Base-by-base conservation (phyloP, 352 stramenopile species). In the Pythium folliculosum region DNA sequence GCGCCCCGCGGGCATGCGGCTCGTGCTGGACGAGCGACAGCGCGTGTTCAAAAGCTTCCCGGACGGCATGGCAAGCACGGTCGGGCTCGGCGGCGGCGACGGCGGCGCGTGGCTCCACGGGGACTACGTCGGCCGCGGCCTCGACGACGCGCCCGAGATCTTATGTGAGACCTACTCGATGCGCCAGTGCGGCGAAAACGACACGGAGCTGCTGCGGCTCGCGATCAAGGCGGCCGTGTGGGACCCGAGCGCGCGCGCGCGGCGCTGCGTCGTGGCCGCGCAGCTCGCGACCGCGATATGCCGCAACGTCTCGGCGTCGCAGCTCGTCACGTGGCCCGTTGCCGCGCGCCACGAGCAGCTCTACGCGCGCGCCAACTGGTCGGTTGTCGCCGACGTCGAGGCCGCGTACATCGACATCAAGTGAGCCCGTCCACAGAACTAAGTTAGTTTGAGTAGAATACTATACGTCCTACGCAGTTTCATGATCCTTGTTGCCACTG, bases 1-100 rank as follows among this genome's bases (percentile, higher is more conserved):
- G 7, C 49, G 53, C 27, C 27, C 27, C 16, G 23, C 59, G 14
- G 30, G 49, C 14, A 68, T 60, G 21, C 53, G 73, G 17, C 54
- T 80, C n/a, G 37, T 72, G 6, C 44, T 78, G 37, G 74, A 81
- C 48, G 67, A 65, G 32, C 52, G 44, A 0, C 50, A 69, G 32
- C 74, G 71, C n/a, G 60, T 76, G 43, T 81, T 78, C 48, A 67
- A 62, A 10, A 64, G 62, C 38, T 70, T 75, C 21, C 74, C 71
- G 0, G 65, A 72, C 37, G 75, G 72, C n/a, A 35, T 71, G 14
- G 64, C 68, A 25, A 72, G 64, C 14, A 77, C 62, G 48, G 56
- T 63, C 57, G 61, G 59, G 47, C 45, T 52, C 6, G 56, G 56
- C 16, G 56, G 43, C 12, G 40, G 57, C 6, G 56, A 43, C 16